Base-by-base conservation (phyloP, 2,329 filamentous ascomycete species). In the Pseudogymnoascus destructans region DNA sequence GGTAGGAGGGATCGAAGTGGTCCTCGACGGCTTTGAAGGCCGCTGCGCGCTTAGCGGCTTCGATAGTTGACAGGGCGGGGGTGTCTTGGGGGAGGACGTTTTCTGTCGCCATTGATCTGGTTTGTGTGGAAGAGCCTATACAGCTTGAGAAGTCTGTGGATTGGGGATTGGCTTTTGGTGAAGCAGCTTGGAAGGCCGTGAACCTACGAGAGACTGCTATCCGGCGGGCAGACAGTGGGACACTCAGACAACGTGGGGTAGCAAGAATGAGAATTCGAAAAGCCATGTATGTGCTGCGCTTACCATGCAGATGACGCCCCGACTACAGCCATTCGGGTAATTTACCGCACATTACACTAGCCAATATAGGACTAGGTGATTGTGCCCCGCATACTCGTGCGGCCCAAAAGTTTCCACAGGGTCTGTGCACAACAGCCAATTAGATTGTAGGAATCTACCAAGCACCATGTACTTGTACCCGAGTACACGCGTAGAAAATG, bases 11-110 rank as follows among this genome's bases (percentile, higher is more conserved):
- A 58, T 77, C 75, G 67, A 91, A 85, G 72, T 90, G 82, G 61
- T 89, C 85, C 58, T 78, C 75, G 46, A 91, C 87, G 55, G 88
- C 88, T 65, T 80, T 82, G 71, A 79, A 83, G 62, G 87, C 88
- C 57, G 88, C 88, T 40, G 81, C 78, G 66, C 83, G 81, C 73
- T 93, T 93, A 61, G 88, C 86, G 33, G 78, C 74, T 71, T 92
- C 87, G 64, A 91, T 74, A 17, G 79, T 73, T 59, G 63, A 62
- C 1, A 69, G 61, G 9, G 1, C 17, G 15, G 54, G 8, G 9
- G n/a, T n/a, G 1, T 56, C 54, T n/a, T 25, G n/a, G 25, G 46
- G 25, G 10, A 30, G 46, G 46, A 25, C 25, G 25, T 52, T 52
- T 52, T 32, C 46, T 30, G 46, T 32, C 9, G 46, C 46, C 46